Percentiles rank a stretch among this genome's conserved stretches.
These are phyloP conservation scores for Suillus tomentosus DNA, from an alignment of 768 basidiomycete species.

Conservation along the genomic window DNA sequence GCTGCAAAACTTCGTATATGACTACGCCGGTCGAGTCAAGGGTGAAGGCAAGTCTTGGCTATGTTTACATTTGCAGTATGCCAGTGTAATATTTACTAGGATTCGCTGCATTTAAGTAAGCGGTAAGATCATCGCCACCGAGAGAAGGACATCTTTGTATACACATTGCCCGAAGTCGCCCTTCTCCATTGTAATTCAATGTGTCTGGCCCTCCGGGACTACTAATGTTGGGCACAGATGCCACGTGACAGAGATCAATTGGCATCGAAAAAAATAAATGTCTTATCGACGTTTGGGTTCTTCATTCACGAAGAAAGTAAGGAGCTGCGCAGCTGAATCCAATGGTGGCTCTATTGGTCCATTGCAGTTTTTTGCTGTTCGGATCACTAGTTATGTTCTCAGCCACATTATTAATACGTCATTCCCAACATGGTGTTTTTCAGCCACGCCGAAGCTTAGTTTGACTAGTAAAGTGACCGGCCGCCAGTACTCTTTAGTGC, in stretches of 20 bases:
- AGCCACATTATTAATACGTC: neutral
- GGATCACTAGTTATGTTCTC: neutral
- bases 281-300: neutral
- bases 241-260: neutral
- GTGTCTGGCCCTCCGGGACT: too few species aligned
- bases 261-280: neutral
- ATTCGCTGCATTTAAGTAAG: neutral
- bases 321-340: neutral
- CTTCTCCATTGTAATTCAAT: neutral
- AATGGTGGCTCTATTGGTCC: too few species aligned
- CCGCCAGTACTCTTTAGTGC: neutral
- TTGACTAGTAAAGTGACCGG: neutral
- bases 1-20: neutral
- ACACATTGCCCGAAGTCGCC: neutral
- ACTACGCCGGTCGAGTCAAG: neutral
- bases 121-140: neutral
- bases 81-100: neutral
- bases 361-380: too few species aligned
- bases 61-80: neutral
- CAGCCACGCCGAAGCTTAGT: constrained; percentile 1
- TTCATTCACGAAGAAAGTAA: neutral
- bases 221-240: too few species aligned
- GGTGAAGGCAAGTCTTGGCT: neutral
- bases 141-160: neutral
- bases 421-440: constrained; percentile 1